Evolutionary conservation across 805 yeast genomes (phyloP), one percentile per base, ranked within the genome.

Genomic region (Wickerhamiella kazuoi): DNA sequence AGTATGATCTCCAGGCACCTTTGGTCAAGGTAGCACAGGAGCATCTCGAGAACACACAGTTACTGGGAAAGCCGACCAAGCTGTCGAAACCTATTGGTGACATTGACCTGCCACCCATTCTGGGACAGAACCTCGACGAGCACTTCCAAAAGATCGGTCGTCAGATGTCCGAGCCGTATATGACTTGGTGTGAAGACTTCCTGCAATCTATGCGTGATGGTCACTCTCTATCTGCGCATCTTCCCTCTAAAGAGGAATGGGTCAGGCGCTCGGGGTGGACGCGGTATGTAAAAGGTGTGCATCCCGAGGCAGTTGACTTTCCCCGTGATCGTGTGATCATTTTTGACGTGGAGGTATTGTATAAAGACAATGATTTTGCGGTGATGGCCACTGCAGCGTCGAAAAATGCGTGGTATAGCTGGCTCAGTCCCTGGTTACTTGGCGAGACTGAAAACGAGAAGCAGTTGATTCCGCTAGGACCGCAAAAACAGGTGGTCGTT

Each of bases 321-420:
- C 98, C 98, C 0, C 46, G 60, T 3, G 96, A 81, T 41, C 67
- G 74, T 32, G 72, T 71, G 2, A 51, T 90, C 11, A 84, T 79
- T 0, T 87, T 87, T 55, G 99, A 90, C 57, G 86, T 82, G 9
- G 99, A 90, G 55, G 81, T 78, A 0, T 54, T 86, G 51, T 86
- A 83, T 58, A 76, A 81, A 47, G 57, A 72, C 1, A 72, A 90
- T 0, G 69, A 68, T 3, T 86, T 73, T 52, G 76, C 97, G 0
- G 72, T 79, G 0, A 53, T 90, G 57, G 95, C 94, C 1, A 70
- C 80, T 0, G 93, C 94, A 9, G 75, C 68, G 2, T 74, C 94
- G 0, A 54, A 65, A 0, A 62, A 67, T 8, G 93, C 94, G 0
- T 84, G 96, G 94, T 90, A 86, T 52, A 74, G 76, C 0, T 90